Conservation (phyloP, 108 stramenopile genomes). For the Seminavis robusta region DNA sequence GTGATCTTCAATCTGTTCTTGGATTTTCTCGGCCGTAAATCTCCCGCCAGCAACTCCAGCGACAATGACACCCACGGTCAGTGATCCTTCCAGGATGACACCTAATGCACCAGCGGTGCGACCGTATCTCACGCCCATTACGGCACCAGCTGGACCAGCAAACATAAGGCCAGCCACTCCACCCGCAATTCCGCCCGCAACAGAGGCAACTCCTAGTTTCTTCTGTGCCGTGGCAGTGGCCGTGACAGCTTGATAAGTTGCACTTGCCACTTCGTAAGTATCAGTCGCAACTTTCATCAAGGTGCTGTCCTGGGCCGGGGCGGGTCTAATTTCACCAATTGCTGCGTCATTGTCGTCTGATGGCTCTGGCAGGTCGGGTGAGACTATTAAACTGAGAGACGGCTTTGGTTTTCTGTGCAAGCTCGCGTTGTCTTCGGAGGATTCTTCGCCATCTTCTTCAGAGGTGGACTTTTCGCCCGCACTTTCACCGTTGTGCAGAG, state of each 20-base stretch:
- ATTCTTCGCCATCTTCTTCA: background rate
- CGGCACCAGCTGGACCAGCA: constrained; percentile 41
- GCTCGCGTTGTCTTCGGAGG: constrained; percentile 1
- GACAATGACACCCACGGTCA: constrained; percentile 60
- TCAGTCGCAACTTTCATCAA: no score
- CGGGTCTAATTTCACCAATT: background rate
- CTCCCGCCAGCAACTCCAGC: constrained; percentile 64
- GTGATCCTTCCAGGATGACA: constrained; percentile 55
- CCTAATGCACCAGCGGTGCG: constrained; percentile 43
- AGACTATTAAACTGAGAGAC: no score
- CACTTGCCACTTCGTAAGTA: constrained; percentile 15
- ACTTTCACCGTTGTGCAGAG: constrained; percentile 19
- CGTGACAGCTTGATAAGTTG: constrained; percentile 8
- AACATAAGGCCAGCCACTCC: constrained; percentile 55
- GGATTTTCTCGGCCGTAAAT: constrained; percentile 39
- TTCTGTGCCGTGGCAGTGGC: constrained; percentile 2
- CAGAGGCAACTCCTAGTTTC: constrained; percentile 34
- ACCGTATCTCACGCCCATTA: constrained; percentile 44
- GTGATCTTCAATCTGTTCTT: constrained; percentile 40
- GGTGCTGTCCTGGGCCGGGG: background rate
- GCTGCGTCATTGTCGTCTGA: background rate
- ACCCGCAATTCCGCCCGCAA: constrained; percentile 57
- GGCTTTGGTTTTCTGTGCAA: background rate
- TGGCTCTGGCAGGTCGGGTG: background rate
- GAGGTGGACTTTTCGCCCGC: background rate